Conservation (phyloP, 2,329 filamentous ascomycete genomes). For the Pleurostoma richardsiae region DNA sequence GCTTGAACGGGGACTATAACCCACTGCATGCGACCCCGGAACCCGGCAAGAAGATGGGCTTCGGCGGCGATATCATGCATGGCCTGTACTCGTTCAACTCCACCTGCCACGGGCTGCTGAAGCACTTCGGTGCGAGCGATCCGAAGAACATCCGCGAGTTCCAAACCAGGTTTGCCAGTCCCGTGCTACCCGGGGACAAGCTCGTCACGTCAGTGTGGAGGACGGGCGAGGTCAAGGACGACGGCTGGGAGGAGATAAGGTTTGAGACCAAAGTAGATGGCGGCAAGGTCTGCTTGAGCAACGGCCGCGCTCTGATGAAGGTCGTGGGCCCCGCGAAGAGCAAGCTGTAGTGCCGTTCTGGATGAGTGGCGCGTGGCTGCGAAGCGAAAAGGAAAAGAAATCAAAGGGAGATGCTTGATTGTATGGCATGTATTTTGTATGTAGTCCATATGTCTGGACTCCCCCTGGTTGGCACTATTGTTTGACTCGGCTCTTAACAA, state of each 20-base stretch:
- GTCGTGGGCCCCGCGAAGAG: constrained; percentile 49
- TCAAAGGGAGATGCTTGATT: too few relatives aligned
- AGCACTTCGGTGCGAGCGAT: constrained; percentile 69
- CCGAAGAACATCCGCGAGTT: constrained; percentile 82
- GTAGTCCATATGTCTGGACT: too few relatives aligned
- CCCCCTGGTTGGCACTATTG: too few relatives aligned
- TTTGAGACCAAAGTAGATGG: constrained; percentile 73
- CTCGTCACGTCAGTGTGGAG: constrained; percentile 78
- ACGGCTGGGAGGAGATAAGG: constrained; percentile 74
- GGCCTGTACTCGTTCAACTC: constrained; percentile 86
- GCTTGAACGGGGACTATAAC: constrained; percentile 92
- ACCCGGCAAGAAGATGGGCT: constrained; percentile 84
- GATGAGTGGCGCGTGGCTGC: background rate
- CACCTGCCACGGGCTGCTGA: constrained; percentile 67
- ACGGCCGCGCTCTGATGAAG: constrained; percentile 77
- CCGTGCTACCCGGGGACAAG: constrained; percentile 79
- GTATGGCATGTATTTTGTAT: too few relatives aligned
- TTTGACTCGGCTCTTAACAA: too few relatives aligned
- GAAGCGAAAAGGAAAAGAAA: too few relatives aligned
- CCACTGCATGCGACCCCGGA: constrained; percentile 84
- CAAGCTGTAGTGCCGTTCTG: constrained; percentile 48
- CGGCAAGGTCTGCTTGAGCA: constrained; percentile 81
- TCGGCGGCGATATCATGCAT: constrained; percentile 84
- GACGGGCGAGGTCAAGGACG: constrained; percentile 60
- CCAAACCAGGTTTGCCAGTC: constrained; percentile 81